These are phyloP conservation scores for Penicillium fimorum DNA, from an alignment of 495 filamentous ascomycete species.

Conservation along the genomic window DNA sequence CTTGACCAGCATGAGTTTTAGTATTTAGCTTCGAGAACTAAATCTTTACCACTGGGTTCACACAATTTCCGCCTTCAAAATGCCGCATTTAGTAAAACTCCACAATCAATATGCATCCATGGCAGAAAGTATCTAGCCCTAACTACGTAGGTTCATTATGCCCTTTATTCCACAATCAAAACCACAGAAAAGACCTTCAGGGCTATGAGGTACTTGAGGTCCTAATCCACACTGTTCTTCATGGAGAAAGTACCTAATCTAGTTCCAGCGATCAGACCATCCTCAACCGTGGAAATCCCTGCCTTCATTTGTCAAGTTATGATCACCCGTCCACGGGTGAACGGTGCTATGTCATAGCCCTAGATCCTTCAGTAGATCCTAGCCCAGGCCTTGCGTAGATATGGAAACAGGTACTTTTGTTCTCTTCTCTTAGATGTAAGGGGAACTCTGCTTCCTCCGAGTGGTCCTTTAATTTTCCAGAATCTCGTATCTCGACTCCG, in stretches of 20 bases:
- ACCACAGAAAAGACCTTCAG: not conserved
- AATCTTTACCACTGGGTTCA: not conserved
- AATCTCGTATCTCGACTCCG: not conserved
- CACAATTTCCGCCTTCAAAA: not conserved
- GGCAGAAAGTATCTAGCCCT: not conserved
- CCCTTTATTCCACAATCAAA: not conserved
- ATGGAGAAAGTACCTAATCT: not conserved
- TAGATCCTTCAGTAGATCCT: not conserved
- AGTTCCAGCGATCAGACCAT: not conserved
- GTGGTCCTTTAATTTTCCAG: not conserved
- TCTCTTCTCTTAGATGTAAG: not conserved
- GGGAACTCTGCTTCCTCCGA: not conserved
- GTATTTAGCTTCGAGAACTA: not conserved
- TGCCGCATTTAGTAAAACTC: not conserved
- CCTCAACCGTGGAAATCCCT: not conserved
- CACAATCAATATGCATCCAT: not conserved
- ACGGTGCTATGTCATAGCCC: not conserved
- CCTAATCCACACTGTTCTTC: not conserved
- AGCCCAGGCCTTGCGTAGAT: not conserved
- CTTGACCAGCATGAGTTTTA: not conserved
- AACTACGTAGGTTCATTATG: not conserved
- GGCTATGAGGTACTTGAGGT: not conserved
- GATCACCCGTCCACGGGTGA: not conserved
- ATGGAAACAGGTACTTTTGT: constrained; percentile 6
- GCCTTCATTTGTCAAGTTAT: not conserved